A percentile compares a stretch with the other conserved stretches of the same genome.
Conservation (phyloP, 495 filamentous ascomycete species). For the Xylaria sp. region DNA sequence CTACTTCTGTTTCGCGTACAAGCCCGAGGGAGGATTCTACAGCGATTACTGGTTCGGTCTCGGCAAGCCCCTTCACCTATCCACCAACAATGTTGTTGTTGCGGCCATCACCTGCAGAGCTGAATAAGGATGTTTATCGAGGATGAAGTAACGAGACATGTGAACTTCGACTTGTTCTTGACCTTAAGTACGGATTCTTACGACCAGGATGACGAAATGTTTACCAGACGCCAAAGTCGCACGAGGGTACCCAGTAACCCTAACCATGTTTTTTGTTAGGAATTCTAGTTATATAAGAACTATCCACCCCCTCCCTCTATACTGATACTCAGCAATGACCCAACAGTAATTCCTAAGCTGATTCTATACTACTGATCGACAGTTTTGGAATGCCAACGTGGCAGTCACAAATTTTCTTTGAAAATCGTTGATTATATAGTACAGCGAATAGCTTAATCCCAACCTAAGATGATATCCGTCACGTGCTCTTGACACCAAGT, state of each 20-base stretch:
- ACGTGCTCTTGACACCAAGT: too few species aligned
- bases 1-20: conserved; percentile 24
- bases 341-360: not conserved
- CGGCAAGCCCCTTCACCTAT: conserved; percentile 18
- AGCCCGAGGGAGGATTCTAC: conserved; percentile 9
- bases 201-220: not conserved
- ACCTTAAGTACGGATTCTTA: not conserved
- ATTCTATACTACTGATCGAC: too few species aligned
- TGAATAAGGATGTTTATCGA: not conserved
- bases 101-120: conserved; percentile 4
- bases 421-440: not conserved
- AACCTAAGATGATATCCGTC: not conserved
- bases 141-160: not conserved
- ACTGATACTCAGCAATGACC: not conserved
- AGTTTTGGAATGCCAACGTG: not conserved
- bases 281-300: not conserved
- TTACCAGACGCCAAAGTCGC: not conserved
- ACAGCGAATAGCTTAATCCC: too few species aligned
- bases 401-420: not conserved
- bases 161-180: not conserved
- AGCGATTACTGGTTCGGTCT: conserved; percentile 24
- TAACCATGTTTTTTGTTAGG: not conserved
- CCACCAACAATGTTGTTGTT: conserved; percentile 26
- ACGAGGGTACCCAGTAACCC: not conserved
- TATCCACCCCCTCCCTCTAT: not conserved